Conservation (phyloP, 768 basidiomycete species). For the Russula sp. region DNA sequence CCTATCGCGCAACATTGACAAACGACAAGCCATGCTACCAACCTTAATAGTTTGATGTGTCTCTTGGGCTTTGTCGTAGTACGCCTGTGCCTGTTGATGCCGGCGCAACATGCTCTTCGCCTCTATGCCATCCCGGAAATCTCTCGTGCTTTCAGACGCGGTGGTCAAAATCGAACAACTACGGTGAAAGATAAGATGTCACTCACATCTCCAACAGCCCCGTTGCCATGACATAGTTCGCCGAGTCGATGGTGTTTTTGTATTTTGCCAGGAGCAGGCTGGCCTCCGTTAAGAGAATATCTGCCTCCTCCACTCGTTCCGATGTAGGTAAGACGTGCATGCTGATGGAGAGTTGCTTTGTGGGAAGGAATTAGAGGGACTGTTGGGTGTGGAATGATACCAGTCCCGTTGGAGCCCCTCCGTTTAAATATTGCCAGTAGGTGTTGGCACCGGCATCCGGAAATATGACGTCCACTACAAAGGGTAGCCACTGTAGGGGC, state of each 20-base stretch:
- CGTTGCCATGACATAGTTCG: neutral
- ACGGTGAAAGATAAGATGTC: too few species aligned
- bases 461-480: neutral
- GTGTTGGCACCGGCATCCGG: neutral
- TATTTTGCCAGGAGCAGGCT: neutral
- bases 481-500: neutral
- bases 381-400: neutral
- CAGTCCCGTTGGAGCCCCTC: neutral
- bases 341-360: neutral
- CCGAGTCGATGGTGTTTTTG: neutral
- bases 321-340: neutral
- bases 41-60: neutral
- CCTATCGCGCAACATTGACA: neutral
- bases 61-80: constrained; percentile 6
- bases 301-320: neutral
- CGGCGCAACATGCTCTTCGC: neutral
- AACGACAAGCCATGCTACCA: neutral
- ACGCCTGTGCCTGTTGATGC: neutral
- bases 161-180: neutral
- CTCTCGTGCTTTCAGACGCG: neutral
- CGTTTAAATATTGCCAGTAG: neutral
- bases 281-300: neutral
- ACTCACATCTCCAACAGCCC: constrained; percentile 1
- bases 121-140: neutral
- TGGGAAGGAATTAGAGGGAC: neutral